Evolutionary conservation across 2,329 filamentous ascomycete species (phyloP), one percentile per base, ranked within the genome.

Genomic region (Hypoxylon sp.): DNA sequence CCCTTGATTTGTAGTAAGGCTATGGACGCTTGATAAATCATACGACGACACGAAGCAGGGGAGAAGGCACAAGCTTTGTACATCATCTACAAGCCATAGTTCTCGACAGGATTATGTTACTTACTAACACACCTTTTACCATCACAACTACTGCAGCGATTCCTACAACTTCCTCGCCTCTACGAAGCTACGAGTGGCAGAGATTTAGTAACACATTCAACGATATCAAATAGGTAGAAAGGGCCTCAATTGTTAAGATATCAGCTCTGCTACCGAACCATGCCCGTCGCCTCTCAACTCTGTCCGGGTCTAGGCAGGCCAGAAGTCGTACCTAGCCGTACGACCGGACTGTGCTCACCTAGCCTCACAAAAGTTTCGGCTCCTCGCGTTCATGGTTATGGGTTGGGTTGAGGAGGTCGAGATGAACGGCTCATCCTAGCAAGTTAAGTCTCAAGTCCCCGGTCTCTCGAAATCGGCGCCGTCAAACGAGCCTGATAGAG

Each of bases 241-340:
- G 57, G 66, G 68, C 62, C 50, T 73, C 36, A 64, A 69, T 72
- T 56, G 28, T 48, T 56, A n/a, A 62, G 51, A 67, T 74, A 71
- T 71, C 66, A 71, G 70, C 71, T 56, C 69, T 68, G 55, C 44
- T 72, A 74, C 67, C 44, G 49, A 52, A 54, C 50, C 58, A 60
- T 59, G 26, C 61, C 56, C 51, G 48, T 63, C 65, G 58, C 56
- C 22, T 32, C 53, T 33, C 51, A 44, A 38, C 32, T 36, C 33
- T 49, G 48, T 16, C 36, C 9, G 18, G 28, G 51, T 30, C 11
- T 18, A 40, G 12, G 55, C 14, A 18, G 56, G 50, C 12, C 30
- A 51, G 40, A 16, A 32, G 24, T 24, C 32, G 32, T 38, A 48
- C 36, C 46, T 12, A 11, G 12, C n/a, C 20, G n/a, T 12, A 18